Evolutionary conservation across 2,329 filamentous ascomycete genomes (phyloP), one percentile per base, ranked within the genome.

Genomic region (Ploettnerulaceae sp.): DNA sequence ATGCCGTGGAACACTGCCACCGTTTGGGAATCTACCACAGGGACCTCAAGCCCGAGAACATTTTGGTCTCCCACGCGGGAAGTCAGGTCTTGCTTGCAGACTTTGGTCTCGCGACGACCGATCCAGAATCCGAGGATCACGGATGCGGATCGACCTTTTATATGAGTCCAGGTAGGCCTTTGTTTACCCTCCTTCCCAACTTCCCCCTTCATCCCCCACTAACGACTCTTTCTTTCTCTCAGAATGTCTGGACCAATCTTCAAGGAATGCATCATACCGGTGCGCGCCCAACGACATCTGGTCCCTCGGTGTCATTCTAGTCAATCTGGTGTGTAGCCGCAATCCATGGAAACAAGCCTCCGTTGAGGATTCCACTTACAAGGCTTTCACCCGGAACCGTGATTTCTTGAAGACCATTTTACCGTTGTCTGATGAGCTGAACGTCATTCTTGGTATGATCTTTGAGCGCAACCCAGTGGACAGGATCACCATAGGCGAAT

Each of bases 321-420:
- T 98, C 61, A 98, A 98, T 73, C 76, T 98, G 57, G 95, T 89
- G 41, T 98, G 93, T 71, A 93, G 93, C 64, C 89, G 93, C 66
- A 98, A 98, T 70, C 93, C 93, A 49, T 98, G 93, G 93, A 97
- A 97, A 72, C 86, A 93, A 66, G 93, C 93, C 52, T 95, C 89
- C 9, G 74, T 81, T 58, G 89, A 95, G 67, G 93, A 98, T 68
- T 89, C 89, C 55, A 97, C 93, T 35, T 98, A 97, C 77, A 81
- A 86, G 62, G 90, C 90, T 45, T 97, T 86, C 70, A 78, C 86
- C 59, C 84, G 84, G 72, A 89, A 89, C 64, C 81, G 81, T 52
- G 83, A 85, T 63, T 98, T 97, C 67, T 73, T 98, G 56, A 86
- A 89, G 73, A 86, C 89, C 53, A 98, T 98, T 60, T 77, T 98